phyloP scores from a whole-genome alignment of 1,284 basidiomycete species.

The Boletellus deceptivus region DNA sequence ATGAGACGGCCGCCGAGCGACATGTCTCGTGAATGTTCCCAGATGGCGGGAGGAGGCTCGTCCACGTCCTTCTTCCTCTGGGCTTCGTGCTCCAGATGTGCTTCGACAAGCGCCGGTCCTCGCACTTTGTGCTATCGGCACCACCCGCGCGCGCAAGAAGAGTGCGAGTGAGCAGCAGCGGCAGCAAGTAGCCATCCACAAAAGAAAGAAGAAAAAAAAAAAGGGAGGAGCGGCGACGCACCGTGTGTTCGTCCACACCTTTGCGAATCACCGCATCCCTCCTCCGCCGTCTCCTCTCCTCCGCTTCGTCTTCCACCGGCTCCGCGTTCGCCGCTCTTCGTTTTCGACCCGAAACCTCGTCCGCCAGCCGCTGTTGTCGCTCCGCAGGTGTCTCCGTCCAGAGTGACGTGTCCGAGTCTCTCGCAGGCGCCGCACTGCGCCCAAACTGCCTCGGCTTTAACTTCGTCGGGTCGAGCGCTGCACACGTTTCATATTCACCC shows the following conservation, averaged over 20 bases:
- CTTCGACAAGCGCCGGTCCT: conserved; percentile 65
- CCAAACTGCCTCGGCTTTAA: conserved; percentile 75
- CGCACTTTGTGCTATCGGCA: conserved; percentile 56
- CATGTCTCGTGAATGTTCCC: conserved; percentile 91
- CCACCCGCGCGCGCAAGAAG: background rate
- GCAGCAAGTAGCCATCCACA: background rate
- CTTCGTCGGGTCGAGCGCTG: conserved; percentile 70
- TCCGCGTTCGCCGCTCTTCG: conserved; percentile 61
- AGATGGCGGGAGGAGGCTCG: conserved; percentile 64
- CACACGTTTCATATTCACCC: background rate
- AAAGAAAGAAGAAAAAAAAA: no score
- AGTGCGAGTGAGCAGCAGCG: background rate
- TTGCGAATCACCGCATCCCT: conserved; percentile 69
- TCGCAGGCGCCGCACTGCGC: conserved; percentile 50
- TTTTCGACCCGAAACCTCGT: conserved; percentile 85
- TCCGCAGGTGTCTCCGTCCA: conserved; percentile 96
- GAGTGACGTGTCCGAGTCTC: conserved; percentile 54
- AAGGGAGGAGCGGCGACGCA: conserved; percentile 39
- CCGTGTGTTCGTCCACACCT: conserved; percentile 80
- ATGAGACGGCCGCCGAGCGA: conserved; percentile 77
- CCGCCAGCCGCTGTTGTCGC: conserved; percentile 77
- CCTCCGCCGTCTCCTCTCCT: conserved; percentile 49
- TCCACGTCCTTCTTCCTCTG: conserved; percentile 40
- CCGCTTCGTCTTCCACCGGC: conserved; percentile 34
- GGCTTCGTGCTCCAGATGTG: conserved; percentile 44